Evolutionary conservation across 345 rosid species (phyloP).

Genomic region (Euclidium syriacum): DNA sequence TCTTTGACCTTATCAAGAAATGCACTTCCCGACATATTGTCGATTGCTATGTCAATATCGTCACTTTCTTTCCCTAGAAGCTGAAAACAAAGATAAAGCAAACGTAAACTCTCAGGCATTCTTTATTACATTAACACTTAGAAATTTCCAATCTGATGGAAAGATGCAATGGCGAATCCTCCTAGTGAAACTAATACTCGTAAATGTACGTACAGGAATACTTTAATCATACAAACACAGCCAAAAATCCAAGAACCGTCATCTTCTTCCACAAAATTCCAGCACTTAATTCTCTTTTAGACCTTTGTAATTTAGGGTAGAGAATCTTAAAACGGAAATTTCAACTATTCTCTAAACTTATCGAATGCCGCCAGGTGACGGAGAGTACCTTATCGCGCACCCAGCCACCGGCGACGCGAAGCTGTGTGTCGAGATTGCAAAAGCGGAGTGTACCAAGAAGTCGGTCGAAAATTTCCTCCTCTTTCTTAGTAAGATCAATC

Average conservation of each 20-base stretch:
- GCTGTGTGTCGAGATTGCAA: constrained; percentile 62
- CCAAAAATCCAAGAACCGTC: not conserved
- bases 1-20: constrained; percentile 70
- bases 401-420: constrained; percentile 99
- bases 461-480: constrained; percentile 62
- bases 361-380: not conserved
- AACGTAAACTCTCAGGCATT: not conserved
- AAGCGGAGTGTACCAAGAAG: constrained; percentile 58
- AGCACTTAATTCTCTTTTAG: not conserved
- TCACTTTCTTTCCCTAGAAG: constrained; percentile 83
- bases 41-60: constrained; percentile 89
- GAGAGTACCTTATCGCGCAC: constrained; percentile 86
- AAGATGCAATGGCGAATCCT: not conserved
- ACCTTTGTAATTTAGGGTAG: not conserved
- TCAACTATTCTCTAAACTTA: not conserved
- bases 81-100: constrained; percentile 36
- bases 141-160: not conserved
- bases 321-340: not conserved
- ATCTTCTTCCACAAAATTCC: not conserved
- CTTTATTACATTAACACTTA: not conserved
- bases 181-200: not conserved
- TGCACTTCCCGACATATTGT: constrained; percentile 77
- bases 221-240: no score
- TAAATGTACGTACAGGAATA: not conserved
- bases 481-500: constrained; percentile 59